Evolutionary conservation across 202 grass and related monocot genomes (phyloP), one percentile per base, ranked within the genome.

Genomic region (Bolboschoenoplectus hybrid): DNA sequence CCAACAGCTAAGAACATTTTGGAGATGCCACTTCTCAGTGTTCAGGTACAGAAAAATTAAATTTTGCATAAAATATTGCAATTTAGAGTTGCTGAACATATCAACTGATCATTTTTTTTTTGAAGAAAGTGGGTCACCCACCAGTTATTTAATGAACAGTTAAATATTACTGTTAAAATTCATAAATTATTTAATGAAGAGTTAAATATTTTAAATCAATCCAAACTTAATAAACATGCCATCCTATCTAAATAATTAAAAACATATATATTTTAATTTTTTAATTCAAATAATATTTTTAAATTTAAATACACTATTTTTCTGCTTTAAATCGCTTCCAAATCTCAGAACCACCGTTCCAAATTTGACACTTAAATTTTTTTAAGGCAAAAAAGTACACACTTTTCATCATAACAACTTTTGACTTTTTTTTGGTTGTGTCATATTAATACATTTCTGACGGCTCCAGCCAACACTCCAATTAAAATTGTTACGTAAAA

Each of bases 21-120:
- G 77, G 82, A 85, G 62, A 56, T 85, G 51, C 85, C 87, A 52
- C 87, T 89, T 79, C 73, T 89, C 38, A 89, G 47, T 45, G 74
- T 89, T 35, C 87, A 89, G 73, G 87, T 85, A 79, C 78, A 19
- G 0, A 60, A 67, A 52, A 9, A 51, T 14, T 45, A 57, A 20
- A 51, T 49, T 67, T 49, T 67, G 46, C 11, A 53, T 47, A 46
- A 1, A 20, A 74, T 14, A 56, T 55, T 55, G 52, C 11, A 50
- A 9, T 1, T 55, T 9, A 55, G 14, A 55, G 11, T 9, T 55
- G 14, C 0, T 61, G 57, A 61, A 16, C 6, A 63, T 63, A 63
- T 63, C 8, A 63, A 9, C 17, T 5, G 61, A 9, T 55, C 12
- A 2, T 56, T 56, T 14, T 0, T 56, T 56, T 16, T 55, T 26